Conservation (phyloP, 2,329 filamentous ascomycete species). For the Neofusicoccum sp. region DNA sequence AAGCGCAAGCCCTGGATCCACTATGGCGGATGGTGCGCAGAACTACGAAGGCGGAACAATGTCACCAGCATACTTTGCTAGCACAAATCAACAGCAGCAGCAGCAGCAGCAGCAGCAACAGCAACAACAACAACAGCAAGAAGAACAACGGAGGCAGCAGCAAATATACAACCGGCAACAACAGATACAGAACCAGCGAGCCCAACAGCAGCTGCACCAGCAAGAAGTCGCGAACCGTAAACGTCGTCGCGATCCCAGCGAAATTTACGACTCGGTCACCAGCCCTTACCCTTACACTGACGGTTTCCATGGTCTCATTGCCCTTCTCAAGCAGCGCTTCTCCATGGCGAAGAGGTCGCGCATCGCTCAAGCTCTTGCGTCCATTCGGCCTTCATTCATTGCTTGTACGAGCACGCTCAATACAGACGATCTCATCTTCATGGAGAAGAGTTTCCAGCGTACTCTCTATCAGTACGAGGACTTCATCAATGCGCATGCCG, state of each 20-base stretch:
- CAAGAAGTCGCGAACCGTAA: conserved; percentile 36
- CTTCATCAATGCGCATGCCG: conserved; percentile 81
- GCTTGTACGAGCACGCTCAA: conserved; percentile 87
- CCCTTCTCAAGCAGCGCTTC: conserved; percentile 75
- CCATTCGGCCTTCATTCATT: conserved; percentile 90
- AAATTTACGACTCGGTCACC: conserved; percentile 84
- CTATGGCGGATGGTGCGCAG: conserved; percentile 48
- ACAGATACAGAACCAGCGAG: conserved; percentile 27
- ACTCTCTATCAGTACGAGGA: conserved; percentile 92
- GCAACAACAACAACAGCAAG: conserved; percentile 27
- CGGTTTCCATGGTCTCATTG: conserved; percentile 85
- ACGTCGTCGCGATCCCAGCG: conserved; percentile 68
- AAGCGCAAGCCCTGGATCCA: conserved; percentile 58
- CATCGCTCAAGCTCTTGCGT: conserved; percentile 83
- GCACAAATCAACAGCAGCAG: conserved; percentile 30
- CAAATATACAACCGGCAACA: conserved; percentile 26
- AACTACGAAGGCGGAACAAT: conserved; percentile 23
- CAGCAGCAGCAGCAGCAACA: conserved; percentile 29
- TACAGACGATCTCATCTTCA: conserved; percentile 86
- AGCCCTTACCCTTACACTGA: conserved; percentile 89
- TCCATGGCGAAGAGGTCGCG: conserved; percentile 72
- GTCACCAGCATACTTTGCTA: conserved; percentile 36
- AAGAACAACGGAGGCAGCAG: conserved; percentile 20
- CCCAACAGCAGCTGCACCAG: conserved; percentile 16
- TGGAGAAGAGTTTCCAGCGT: conserved; percentile 95